A percentile compares a stretch with the other conserved stretches of the same genome.
Conservation (phyloP, 768 basidiomycete genomes). For the Hysterangium stoloniferum region DNA sequence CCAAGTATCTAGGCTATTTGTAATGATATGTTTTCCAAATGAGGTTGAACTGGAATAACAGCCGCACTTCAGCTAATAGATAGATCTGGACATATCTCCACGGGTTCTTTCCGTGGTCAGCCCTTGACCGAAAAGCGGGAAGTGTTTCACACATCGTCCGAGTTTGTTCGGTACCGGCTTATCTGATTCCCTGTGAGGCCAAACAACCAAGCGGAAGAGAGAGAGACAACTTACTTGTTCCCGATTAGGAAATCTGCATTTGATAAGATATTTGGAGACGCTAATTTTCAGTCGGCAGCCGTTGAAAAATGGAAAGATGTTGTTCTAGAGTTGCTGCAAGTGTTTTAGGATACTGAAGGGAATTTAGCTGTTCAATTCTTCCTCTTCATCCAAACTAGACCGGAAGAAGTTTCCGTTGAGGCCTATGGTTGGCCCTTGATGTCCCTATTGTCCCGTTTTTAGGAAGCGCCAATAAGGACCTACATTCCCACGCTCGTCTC, state of each 20-base stretch:
- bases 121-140: not conserved
- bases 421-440: not conserved
- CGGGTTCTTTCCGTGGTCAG: not conserved
- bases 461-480: conserved; percentile 10
- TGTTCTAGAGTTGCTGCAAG: conserved; percentile 6
- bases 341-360: not conserved
- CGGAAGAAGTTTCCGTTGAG: not conserved
- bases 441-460: conserved; percentile 12
- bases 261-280: conserved; percentile 2
- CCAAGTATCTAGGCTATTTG: conserved; percentile 5
- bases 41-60: too few relatives aligned
- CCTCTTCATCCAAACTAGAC: conserved; percentile 4
- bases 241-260: not conserved
- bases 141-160: not conserved
- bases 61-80: not conserved
- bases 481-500: conserved; percentile 10
- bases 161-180: conserved; percentile 4
- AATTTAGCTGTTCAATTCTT: not conserved
- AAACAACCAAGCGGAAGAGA: conserved; percentile 9
- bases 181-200: not conserved
- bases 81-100: not conserved
- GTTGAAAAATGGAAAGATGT: not conserved
- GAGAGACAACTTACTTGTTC: not conserved
- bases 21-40: too few relatives aligned
- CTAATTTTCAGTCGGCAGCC: not conserved